Conservation (phyloP, 2,329 filamentous ascomycete genomes). For the Beauveria rudraprayagi region DNA sequence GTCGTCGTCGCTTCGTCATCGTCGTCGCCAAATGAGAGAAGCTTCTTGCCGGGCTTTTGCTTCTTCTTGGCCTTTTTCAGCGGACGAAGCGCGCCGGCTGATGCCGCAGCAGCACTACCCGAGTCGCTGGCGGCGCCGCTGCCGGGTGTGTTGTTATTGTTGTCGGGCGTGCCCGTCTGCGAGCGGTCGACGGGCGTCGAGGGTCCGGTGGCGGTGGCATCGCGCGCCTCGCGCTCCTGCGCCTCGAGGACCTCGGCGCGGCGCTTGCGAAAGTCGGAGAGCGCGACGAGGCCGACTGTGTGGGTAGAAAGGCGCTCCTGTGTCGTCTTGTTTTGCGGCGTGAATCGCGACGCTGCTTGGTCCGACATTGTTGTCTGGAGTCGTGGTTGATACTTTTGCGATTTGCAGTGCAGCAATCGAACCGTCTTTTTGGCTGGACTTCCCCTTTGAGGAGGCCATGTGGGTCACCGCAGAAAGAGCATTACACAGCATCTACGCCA, state of each 20-base stretch:
- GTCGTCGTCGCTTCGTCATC: slow-evolving; percentile 47
- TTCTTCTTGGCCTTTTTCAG: slow-evolving; percentile 32
- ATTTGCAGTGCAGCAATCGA: background rate
- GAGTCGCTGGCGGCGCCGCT: slow-evolving; percentile 25
- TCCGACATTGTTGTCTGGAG: slow-evolving; percentile 30
- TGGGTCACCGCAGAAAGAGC: background rate
- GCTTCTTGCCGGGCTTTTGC: slow-evolving; percentile 33
- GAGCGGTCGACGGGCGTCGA: slow-evolving; percentile 40
- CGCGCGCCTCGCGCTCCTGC: slow-evolving; percentile 73
- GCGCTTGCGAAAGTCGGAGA: slow-evolving; percentile 92
- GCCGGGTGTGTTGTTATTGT: slow-evolving; percentile 9
- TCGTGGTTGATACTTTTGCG: background rate
- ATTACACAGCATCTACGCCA: too few relatives aligned
- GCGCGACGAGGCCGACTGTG: slow-evolving; percentile 83
- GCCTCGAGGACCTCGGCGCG: slow-evolving; percentile 90
- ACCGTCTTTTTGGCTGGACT: background rate
- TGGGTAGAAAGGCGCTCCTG: slow-evolving; percentile 76
- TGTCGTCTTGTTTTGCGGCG: slow-evolving; percentile 65
- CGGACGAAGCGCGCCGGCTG: slow-evolving; percentile 16
- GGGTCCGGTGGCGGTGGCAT: slow-evolving; percentile 41
- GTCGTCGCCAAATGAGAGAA: slow-evolving; percentile 60
- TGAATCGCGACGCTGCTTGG: slow-evolving; percentile 52
- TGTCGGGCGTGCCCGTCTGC: slow-evolving; percentile 38
- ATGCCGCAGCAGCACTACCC: slow-evolving; percentile 15
- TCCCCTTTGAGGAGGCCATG: background rate